Evolutionary conservation across 2,329 filamentous ascomycete species (phyloP).

Genomic region (Aspergillus spinulosporus): DNA sequence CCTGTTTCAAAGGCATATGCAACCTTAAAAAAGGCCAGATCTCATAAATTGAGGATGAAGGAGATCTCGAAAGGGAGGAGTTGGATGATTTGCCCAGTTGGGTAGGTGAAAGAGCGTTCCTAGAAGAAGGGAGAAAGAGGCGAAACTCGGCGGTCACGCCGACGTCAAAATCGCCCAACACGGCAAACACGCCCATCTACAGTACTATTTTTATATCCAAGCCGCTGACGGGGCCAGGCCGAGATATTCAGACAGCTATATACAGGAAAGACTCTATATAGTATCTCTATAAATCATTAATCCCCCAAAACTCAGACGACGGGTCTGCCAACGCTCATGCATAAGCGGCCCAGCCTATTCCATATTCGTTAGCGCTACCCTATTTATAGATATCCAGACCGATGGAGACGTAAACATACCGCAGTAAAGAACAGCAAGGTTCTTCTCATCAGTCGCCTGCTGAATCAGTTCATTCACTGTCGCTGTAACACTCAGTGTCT

Average conservation of each 20-base stretch:
- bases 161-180: not conserved
- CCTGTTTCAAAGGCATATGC: no score
- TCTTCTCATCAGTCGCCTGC: slow-evolving; percentile 88
- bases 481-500: slow-evolving; percentile 88
- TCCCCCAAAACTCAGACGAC: not conserved
- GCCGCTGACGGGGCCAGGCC: not conserved
- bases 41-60: not conserved
- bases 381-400: not conserved
- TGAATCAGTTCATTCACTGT: slow-evolving; percentile 98
- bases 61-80: not conserved
- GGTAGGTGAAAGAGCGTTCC: not conserved
- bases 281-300: not conserved
- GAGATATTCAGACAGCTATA: not conserved
- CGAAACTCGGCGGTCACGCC: slow-evolving; percentile 9
- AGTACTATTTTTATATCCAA: not conserved
- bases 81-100: slow-evolving; percentile 1
- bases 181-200: not conserved
- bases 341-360: slow-evolving; percentile 54
- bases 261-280: not conserved
- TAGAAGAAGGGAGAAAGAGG: slow-evolving; percentile 2
- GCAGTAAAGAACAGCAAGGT: slow-evolving; percentile 86
- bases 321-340: slow-evolving; percentile 27
- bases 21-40: not conserved
- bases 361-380: not conserved
- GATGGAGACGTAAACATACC: slow-evolving; percentile 51